Evolutionary conservation across 2,329 filamentous ascomycete species (phyloP).

Genomic region (Botrytis squamosa): DNA sequence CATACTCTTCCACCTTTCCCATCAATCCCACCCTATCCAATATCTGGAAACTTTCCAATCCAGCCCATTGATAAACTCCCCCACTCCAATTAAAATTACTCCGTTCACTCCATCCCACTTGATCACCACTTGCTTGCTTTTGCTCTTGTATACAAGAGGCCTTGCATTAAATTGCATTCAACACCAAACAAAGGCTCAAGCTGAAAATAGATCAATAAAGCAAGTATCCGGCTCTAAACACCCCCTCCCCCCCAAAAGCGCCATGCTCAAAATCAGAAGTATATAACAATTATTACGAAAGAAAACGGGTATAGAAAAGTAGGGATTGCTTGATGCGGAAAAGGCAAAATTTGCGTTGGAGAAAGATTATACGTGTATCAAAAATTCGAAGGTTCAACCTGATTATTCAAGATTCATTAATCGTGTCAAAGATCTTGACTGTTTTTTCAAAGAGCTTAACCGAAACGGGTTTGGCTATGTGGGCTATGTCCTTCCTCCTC

Average conservation of each 20-base stretch:
- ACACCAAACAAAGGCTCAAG: slow-evolving; percentile 3
- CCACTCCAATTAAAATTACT: neutral
- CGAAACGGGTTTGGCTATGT: neutral
- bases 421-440: slow-evolving; percentile 5
- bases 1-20: neutral
- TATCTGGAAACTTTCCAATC: neutral
- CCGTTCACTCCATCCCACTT: neutral
- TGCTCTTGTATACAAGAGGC: neutral
- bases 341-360: neutral
- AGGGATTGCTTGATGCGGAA: neutral
- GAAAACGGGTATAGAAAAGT: slow-evolving; percentile 13
- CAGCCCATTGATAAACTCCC: neutral
- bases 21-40: neutral
- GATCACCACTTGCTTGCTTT: neutral
- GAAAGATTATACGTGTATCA: neutral
- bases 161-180: neutral
- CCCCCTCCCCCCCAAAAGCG: neutral
- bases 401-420: slow-evolving; percentile 20
- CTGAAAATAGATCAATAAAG: neutral
- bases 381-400: neutral
- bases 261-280: slow-evolving; percentile 7
- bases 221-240: neutral
- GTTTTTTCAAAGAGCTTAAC: neutral
- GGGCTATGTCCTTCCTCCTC: slow-evolving; percentile 16
- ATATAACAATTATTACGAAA: neutral